Conservation (phyloP, 2,329 filamentous ascomycete genomes). For the Aspergillus pseudoviridinutans region DNA sequence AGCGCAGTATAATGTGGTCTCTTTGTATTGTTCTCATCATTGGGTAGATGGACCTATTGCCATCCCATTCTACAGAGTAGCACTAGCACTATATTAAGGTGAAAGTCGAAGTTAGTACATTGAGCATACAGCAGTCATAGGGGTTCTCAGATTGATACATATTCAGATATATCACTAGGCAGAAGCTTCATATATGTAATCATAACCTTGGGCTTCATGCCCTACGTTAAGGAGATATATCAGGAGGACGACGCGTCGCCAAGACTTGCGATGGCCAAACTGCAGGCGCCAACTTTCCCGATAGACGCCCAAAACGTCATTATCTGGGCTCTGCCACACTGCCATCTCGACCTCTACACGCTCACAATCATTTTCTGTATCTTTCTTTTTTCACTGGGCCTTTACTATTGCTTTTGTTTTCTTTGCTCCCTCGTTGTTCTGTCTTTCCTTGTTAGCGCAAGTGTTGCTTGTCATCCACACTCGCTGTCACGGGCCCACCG, state of each 20-base stretch:
- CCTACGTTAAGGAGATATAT: not conserved
- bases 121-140: not conserved
- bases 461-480: not conserved
- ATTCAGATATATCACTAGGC: not conserved
- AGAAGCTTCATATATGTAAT: not conserved
- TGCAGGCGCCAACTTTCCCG: constrained; percentile 33
- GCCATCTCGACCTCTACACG: constrained; percentile 3
- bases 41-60: not conserved
- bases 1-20: not conserved
- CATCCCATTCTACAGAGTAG: not conserved
- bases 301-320: constrained; percentile 27
- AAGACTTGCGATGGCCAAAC: constrained; percentile 19
- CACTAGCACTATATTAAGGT: not conserved
- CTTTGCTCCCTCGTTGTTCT: not conserved
- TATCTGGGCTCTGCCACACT: constrained; percentile 8
- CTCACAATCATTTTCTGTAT: constrained; percentile 13
- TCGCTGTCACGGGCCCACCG: not conserved
- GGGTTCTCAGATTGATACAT: not conserved
- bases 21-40: not conserved
- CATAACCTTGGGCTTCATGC: not conserved
- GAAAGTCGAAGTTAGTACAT: not conserved
- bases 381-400: constrained; percentile 4
- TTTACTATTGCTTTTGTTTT: not conserved
- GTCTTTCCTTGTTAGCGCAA: not conserved
- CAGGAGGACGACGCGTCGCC: constrained; percentile 22